Evolutionary conservation across 2,329 filamentous ascomycete genomes (phyloP), one percentile per base, ranked within the genome.

Genomic region (Chrysoporthe cubensis): DNA sequence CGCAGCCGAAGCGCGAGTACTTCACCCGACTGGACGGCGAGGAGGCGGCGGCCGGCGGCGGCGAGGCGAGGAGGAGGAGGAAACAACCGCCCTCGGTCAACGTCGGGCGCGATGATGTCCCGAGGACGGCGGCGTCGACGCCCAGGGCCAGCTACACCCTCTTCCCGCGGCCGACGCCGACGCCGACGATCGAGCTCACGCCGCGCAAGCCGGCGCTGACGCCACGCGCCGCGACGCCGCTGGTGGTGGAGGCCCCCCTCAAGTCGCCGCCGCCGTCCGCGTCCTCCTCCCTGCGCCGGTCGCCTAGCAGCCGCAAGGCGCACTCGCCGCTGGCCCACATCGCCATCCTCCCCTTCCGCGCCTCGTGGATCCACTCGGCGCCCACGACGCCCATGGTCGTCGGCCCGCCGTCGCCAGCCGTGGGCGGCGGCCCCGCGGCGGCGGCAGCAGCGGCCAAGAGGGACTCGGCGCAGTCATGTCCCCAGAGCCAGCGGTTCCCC

Each of bases 41-140:
- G n/a, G 46, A 43, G 34, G 37, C 57, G 1, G 21, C 11, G 18
- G 14, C 34, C 56, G 8, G 4, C 34, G 6, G 21, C 13, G 16
- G 50, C n/a, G 16, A 40, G 34, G 8, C 40, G 37, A 60, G 37
- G 57, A 16, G 26, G 26, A 26, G 26, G n/a, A 13, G 57, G n/a
- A n/a, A 26, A 26, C n/a, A 37, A 34, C 61, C 79, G 43, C 70
- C 83, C 34, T 72, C 82, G 8, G 65, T 74, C 18, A 70, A 75
- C 32, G 14, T 44, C 14, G 42, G 57, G 5, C 58, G 44, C 42
- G 18, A 59, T 7, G 32, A 79, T 76, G 44, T 78, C 81, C 61
- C 76, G 21, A 52, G 44, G 16, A 56, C 68, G 8, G 54, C 57
- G n/a, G 62, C 63, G 34, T 57, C 54, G n/a, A 64, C 63, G 34